phyloP scores from a whole-genome alignment of 495 filamentous ascomycete genomes.

The Talaromyces nanjingensis region DNA sequence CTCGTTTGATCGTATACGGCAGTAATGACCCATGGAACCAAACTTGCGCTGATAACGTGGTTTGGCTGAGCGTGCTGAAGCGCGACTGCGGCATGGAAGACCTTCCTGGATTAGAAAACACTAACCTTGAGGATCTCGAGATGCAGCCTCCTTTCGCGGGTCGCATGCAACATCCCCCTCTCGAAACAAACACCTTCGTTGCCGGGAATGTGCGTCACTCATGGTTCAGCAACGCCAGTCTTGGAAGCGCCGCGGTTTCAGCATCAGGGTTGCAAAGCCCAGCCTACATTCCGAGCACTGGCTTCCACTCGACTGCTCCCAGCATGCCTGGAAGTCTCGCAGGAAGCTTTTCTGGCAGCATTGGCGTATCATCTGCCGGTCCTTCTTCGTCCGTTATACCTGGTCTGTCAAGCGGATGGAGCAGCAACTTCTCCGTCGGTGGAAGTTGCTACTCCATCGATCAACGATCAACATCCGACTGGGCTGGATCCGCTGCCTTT shows the following conservation, averaged over 20 bases:
- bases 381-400: conserved; percentile 14
- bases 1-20: conserved; percentile 58
- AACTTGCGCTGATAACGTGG: conserved; percentile 59
- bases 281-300: conserved; percentile 22
- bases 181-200: conserved; percentile 29
- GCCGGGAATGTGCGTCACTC: conserved; percentile 14
- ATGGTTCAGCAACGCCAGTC: not conserved
- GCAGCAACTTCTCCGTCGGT: conserved; percentile 28
- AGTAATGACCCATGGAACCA: conserved; percentile 65
- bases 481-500: conserved; percentile 19
- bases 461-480: conserved; percentile 23
- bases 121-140: conserved; percentile 29
- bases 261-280: conserved; percentile 33
- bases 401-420: conserved; percentile 32
- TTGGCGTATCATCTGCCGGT: conserved; percentile 25
- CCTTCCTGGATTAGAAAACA: conserved; percentile 24
- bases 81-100: conserved; percentile 49
- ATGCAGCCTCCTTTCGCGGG: conserved; percentile 38
- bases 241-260: conserved; percentile 24
- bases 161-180: conserved; percentile 23
- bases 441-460: conserved; percentile 15
- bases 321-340: conserved; percentile 32
- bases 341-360: conserved; percentile 34
- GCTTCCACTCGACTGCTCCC: conserved; percentile 28
- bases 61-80: conserved; percentile 62